A percentile compares a stretch with the other conserved stretches of the same genome.
Evolutionary conservation across 768 basidiomycete genomes (phyloP).

Genomic region (Amanita inopinata): DNA sequence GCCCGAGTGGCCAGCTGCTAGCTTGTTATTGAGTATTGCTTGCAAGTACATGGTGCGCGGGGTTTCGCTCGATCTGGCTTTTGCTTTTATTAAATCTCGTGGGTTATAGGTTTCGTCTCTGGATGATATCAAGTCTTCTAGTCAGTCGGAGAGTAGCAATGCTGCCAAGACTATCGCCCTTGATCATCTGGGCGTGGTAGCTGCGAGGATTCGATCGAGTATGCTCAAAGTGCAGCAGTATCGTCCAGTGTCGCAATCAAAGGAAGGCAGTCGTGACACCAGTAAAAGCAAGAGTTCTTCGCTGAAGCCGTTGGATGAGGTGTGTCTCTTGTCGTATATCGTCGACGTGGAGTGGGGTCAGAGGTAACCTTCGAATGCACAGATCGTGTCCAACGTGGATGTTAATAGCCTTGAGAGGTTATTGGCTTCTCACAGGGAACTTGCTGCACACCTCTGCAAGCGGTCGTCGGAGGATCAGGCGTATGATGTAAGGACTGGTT

Average conservation of each 20-base stretch:
- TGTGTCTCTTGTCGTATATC: constrained; percentile 16
- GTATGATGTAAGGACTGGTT: constrained; percentile 51
- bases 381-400: constrained; percentile 49
- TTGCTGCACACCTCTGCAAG: constrained; percentile 59
- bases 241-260: constrained; percentile 1
- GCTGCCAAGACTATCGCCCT: constrained; percentile 84
- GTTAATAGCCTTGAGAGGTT: constrained; percentile 46
- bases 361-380: neutral
- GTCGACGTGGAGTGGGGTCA: neutral
- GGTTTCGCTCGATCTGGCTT: no score
- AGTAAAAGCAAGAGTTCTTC: constrained; percentile 22
- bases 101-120: constrained; percentile 68
- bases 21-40: constrained; percentile 68
- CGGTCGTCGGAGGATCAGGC: constrained; percentile 72
- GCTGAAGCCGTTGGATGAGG: constrained; percentile 66
- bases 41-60: constrained; percentile 79
- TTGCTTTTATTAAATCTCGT: no score
- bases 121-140: constrained; percentile 68
- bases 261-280: constrained; percentile 15
- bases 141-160: constrained; percentile 56
- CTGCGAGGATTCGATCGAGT: constrained; percentile 64
- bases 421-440: constrained; percentile 50
- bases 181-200: constrained; percentile 92
- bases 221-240: constrained; percentile 33
- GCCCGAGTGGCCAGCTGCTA: constrained; percentile 97